Conservation (phyloP, 1,139 yeast genomes). For the Hemisphaericaspora lyxosophila region DNA sequence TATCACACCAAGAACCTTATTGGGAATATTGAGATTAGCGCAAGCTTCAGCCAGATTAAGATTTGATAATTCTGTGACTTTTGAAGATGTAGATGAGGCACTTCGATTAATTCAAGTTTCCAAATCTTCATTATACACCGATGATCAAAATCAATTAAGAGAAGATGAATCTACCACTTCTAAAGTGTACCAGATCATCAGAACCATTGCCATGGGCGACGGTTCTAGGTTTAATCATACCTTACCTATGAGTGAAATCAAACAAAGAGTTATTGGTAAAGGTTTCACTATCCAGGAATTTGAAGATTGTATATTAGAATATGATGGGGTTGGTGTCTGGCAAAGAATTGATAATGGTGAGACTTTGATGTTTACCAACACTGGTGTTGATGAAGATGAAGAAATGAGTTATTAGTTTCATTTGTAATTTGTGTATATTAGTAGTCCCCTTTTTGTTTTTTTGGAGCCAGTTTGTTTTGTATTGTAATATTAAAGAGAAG, state of each 20-base stretch:
- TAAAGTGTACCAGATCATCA: conserved; percentile 61
- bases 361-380: conserved; percentile 42
- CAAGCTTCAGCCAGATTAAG: conserved; percentile 93
- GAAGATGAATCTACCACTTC: conserved; percentile 58
- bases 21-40: conserved; percentile 88
- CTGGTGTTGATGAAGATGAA: conserved; percentile 25
- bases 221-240: conserved; percentile 40
- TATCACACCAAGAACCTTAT: conserved; percentile 90
- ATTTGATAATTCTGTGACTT: conserved; percentile 67
- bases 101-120: conserved; percentile 83
- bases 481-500: too few species aligned
- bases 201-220: conserved; percentile 50
- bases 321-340: conserved; percentile 74
- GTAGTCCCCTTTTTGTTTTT: too few species aligned
- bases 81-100: conserved; percentile 94
- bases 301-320: conserved; percentile 72
- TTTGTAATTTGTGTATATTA: conserved; percentile 2
- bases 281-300: conserved; percentile 84
- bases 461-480: too few species aligned
- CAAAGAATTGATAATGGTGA: conserved; percentile 69
- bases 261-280: conserved; percentile 71
- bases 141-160: conserved; percentile 41
- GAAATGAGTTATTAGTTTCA: conserved; percentile 16
- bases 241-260: conserved; percentile 58
- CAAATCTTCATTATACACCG: conserved; percentile 70